Evolutionary conservation across 805 yeast species (phyloP).

Genomic region (Saccharomycopsis sp.): DNA sequence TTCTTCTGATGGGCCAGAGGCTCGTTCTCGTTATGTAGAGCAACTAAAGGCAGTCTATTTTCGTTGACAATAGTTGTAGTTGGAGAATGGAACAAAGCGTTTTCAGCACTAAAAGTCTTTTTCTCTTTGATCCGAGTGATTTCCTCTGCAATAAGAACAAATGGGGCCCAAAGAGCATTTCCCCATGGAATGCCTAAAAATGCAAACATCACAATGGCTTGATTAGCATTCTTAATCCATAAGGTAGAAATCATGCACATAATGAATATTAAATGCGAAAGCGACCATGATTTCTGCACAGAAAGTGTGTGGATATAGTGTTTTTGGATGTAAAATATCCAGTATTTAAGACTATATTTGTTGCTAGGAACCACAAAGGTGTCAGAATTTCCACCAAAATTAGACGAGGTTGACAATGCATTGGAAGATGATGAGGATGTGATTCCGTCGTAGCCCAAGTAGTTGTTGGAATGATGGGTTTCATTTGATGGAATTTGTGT

Average conservation of each 20-base stretch:
- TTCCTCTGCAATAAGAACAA: constrained; percentile 53
- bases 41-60: background rate
- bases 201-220: constrained; percentile 44
- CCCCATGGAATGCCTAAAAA: constrained; percentile 62
- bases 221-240: constrained; percentile 33
- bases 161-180: constrained; percentile 60
- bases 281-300: constrained; percentile 42
- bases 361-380: background rate
- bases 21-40: background rate
- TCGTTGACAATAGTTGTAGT: background rate
- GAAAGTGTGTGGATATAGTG: constrained; percentile 22
- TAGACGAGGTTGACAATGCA: too few species aligned
- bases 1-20: constrained; percentile 18
- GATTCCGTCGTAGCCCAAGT: background rate
- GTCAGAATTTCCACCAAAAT: background rate
- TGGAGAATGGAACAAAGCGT: background rate
- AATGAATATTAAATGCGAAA: constrained; percentile 45
- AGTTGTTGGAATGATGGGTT: constrained; percentile 12
- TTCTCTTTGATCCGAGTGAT: constrained; percentile 45
- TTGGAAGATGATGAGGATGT: background rate
- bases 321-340: constrained; percentile 15
- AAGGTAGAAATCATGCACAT: constrained; percentile 43
- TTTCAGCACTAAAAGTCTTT: constrained; percentile 28
- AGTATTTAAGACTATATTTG: constrained; percentile 3
- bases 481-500: background rate